phyloP scores from a whole-genome alignment of 495 filamentous ascomycete genomes.

The Lentithecium fluviatile region DNA sequence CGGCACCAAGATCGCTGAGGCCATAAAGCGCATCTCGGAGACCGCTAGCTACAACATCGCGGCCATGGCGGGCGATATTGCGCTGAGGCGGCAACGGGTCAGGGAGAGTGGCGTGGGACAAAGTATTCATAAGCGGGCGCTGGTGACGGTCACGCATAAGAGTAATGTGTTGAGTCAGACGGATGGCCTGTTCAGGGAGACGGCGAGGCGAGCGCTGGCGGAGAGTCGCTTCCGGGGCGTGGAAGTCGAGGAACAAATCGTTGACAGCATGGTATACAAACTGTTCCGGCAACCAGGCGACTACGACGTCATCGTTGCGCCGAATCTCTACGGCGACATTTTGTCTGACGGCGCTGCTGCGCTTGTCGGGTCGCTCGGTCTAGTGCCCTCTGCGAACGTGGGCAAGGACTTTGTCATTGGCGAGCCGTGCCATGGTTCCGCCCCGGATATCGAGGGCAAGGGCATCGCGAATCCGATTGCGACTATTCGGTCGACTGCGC shows the following conservation, averaged over 20 bases:
- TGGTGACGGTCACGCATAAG: slow-evolving; percentile 98
- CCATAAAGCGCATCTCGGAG: slow-evolving; percentile 94
- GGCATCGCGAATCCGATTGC: slow-evolving; percentile 95
- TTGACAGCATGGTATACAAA: slow-evolving; percentile 99
- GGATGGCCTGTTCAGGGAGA: slow-evolving; percentile 90
- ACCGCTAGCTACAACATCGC: slow-evolving; percentile 79
- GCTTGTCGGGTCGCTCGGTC: slow-evolving; percentile 86
- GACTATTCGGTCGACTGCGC: slow-evolving; percentile 81
- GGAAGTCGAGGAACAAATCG: slow-evolving; percentile 92
- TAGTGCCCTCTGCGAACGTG: slow-evolving; percentile 96
- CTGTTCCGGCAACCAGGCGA: slow-evolving; percentile 89
- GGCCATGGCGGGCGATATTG: slow-evolving; percentile 91
- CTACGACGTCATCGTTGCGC: slow-evolving; percentile 98
- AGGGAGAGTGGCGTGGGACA: slow-evolving; percentile 49
- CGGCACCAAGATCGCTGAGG: slow-evolving; percentile 80
- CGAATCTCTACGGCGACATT: slow-evolving; percentile 97
- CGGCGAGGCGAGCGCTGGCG: slow-evolving; percentile 68
- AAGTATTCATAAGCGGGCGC: slow-evolving; percentile 63
- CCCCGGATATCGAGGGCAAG: slow-evolving; percentile 91
- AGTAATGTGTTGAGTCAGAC: slow-evolving; percentile 96
- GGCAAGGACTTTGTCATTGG: slow-evolving; percentile 93
- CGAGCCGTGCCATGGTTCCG: slow-evolving; percentile 95
- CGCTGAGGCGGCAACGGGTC: slow-evolving; percentile 78
- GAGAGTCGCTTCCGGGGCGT: slow-evolving; percentile 53
- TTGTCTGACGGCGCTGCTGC: slow-evolving; percentile 94